Conservation (phyloP, 2,329 filamentous ascomycete genomes). For the Ophiostoma piceae region DNA sequence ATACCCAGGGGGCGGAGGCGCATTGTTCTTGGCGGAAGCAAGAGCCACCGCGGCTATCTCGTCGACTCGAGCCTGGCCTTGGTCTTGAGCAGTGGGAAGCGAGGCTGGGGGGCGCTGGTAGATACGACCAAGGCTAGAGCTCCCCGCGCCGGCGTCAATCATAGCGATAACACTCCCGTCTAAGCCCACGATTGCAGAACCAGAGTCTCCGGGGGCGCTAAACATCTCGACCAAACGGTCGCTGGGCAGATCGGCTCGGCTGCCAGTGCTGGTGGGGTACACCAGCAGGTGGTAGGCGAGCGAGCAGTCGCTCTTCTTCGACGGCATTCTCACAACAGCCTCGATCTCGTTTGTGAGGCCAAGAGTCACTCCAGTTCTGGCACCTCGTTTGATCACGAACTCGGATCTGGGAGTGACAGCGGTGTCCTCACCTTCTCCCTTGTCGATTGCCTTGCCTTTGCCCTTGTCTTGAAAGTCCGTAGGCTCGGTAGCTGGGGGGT, state of each 20-base stretch:
- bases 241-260: neutral
- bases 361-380: neutral
- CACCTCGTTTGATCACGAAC: neutral
- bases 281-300: neutral
- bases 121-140: neutral
- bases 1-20: neutral
- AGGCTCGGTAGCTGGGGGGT: neutral
- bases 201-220: neutral
- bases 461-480: neutral
- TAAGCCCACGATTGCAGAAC: neutral
- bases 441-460: neutral
- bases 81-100: neutral
- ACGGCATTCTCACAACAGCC: neutral
- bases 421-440: too few species aligned
- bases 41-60: neutral
- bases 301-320: neutral
- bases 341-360: constrained; percentile 1
- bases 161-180: neutral
- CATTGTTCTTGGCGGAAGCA: neutral
- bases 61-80: neutral
- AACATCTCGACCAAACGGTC: neutral
- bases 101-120: neutral
- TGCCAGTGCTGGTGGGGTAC: neutral
- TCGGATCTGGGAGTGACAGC: neutral
- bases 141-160: neutral